A percentile compares a stretch with the other conserved stretches of the same genome.
Conservation (phyloP, 2,329 filamentous ascomycete genomes). For the Ilyonectria sp. region DNA sequence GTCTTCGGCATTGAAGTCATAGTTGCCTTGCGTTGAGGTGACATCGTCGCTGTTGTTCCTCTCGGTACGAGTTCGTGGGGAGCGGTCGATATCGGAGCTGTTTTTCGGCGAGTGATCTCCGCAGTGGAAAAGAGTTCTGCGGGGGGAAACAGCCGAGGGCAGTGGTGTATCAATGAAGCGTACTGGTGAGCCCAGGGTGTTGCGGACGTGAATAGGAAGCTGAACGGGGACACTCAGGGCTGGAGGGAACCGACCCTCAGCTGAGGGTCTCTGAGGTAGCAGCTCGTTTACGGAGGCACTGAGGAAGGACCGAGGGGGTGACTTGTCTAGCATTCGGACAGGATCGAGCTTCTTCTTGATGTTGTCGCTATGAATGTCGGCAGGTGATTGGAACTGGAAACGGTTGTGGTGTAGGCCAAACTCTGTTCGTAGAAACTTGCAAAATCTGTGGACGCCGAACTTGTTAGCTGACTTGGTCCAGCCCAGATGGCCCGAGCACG, state of each 20-base stretch:
- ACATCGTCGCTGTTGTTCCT: too few relatives aligned
- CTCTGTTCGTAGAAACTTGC: slow-evolving; percentile 57
- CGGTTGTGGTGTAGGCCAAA: slow-evolving; percentile 67
- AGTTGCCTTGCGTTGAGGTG: too few relatives aligned
- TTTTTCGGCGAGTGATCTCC: slow-evolving; percentile 61
- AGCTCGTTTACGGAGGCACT: slow-evolving; percentile 59
- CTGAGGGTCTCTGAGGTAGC: slow-evolving; percentile 53
- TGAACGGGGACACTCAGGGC: slow-evolving; percentile 62
- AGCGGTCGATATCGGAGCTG: slow-evolving; percentile 62
- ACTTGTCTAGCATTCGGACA: slow-evolving; percentile 61
- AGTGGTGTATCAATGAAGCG: slow-evolving; percentile 62
- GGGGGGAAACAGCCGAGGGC: slow-evolving; percentile 64
- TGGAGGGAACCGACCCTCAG: slow-evolving; percentile 59
- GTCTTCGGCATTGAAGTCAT: slow-evolving; percentile 59
- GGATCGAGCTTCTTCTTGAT: slow-evolving; percentile 71
- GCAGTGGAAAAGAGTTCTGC: slow-evolving; percentile 59
- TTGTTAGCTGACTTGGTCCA: slow-evolving; percentile 35
- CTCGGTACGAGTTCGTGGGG: slow-evolving; percentile 62
- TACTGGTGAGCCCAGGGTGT: slow-evolving; percentile 61
- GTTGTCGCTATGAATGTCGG: slow-evolving; percentile 64
- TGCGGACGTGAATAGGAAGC: slow-evolving; percentile 56
- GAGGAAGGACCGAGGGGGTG: slow-evolving; percentile 61
- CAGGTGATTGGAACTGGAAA: slow-evolving; percentile 63
- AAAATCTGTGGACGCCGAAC: slow-evolving; percentile 51
- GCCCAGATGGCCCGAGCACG: slow-evolving; percentile 1